phyloP scores from a whole-genome alignment of 192 early-diverging fungal species.

The Podila clonocystis region DNA sequence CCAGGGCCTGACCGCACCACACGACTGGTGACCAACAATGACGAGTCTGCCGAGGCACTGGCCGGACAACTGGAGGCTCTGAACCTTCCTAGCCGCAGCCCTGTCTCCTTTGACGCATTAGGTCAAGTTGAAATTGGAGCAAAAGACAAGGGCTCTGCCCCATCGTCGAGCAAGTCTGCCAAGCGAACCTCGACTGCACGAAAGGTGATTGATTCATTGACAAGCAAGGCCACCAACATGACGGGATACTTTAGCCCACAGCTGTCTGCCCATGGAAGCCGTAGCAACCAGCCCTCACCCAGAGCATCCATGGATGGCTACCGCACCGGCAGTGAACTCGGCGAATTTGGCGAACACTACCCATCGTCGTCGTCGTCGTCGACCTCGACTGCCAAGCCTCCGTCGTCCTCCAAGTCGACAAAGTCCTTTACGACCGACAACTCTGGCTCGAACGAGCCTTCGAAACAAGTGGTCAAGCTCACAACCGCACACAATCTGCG shows the following conservation, averaged over 20 bases:
- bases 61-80: slow-evolving; percentile 31
- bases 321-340: neutral
- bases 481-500: neutral
- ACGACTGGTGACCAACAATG: slow-evolving; percentile 5
- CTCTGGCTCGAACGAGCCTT: slow-evolving; percentile 1
- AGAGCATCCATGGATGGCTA: neutral
- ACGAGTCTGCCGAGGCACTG: slow-evolving; percentile 20
- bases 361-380: neutral
- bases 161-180: slow-evolving; percentile 8
- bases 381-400: neutral
- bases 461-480: neutral
- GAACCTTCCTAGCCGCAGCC: slow-evolving; percentile 17
- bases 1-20: slow-evolving; percentile 33
- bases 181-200: slow-evolving; percentile 39
- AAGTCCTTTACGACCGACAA: neutral
- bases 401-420: neutral
- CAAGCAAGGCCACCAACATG: slow-evolving; percentile 38
- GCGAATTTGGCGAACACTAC: neutral
- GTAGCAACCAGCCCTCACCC: slow-evolving; percentile 6
- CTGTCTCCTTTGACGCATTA: slow-evolving; percentile 13
- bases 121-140: slow-evolving; percentile 10
- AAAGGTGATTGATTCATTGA: slow-evolving; percentile 36
- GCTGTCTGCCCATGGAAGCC: neutral
- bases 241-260: slow-evolving; percentile 42
- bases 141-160: slow-evolving; percentile 8